phyloP scores from a whole-genome alignment of 2,329 filamentous ascomycete species.

The Hypoxylon sp. region DNA sequence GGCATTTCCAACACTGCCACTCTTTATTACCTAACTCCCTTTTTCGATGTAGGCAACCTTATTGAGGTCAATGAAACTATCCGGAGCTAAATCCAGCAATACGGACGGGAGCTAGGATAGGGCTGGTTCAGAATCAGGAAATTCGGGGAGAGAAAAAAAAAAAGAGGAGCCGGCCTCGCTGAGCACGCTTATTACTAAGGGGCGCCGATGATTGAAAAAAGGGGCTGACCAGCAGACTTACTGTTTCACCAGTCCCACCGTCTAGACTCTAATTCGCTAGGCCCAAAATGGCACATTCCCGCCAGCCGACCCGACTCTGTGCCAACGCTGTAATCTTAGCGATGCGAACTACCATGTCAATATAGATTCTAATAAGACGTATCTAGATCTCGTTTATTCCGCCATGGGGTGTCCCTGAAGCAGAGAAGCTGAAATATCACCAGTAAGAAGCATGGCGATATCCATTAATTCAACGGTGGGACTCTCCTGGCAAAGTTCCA shows the following conservation, averaged over 20 bases:
- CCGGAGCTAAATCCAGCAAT: slow-evolving; percentile 22
- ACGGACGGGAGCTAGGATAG: slow-evolving; percentile 25
- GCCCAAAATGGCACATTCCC: slow-evolving; percentile 7
- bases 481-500: neutral
- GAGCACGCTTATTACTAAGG: slow-evolving; percentile 23
- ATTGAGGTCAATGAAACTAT: slow-evolving; percentile 32
- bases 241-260: slow-evolving; percentile 33
- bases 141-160: slow-evolving; percentile 28
- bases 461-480: slow-evolving; percentile 12
- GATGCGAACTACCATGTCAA: slow-evolving; percentile 8
- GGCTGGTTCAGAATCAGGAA: slow-evolving; percentile 30
- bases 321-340: slow-evolving; percentile 12
- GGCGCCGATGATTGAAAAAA: slow-evolving; percentile 33
- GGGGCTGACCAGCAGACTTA: slow-evolving; percentile 16
- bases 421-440: neutral
- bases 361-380: slow-evolving; percentile 7
- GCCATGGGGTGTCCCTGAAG: slow-evolving; percentile 11
- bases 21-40: slow-evolving; percentile 7
- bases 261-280: slow-evolving; percentile 29
- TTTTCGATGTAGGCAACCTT: slow-evolving; percentile 22
- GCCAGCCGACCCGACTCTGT: neutral
- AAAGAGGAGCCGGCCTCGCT: slow-evolving; percentile 12
- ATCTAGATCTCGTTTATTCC: slow-evolving; percentile 12
- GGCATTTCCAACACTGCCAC: slow-evolving; percentile 5
- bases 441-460: slow-evolving; percentile 11